A percentile compares a stretch with the other conserved stretches of the same genome.
phyloP scores from a whole-genome alignment of 805 yeast species.

The Sugiyamaella boreocaroliniensis region DNA sequence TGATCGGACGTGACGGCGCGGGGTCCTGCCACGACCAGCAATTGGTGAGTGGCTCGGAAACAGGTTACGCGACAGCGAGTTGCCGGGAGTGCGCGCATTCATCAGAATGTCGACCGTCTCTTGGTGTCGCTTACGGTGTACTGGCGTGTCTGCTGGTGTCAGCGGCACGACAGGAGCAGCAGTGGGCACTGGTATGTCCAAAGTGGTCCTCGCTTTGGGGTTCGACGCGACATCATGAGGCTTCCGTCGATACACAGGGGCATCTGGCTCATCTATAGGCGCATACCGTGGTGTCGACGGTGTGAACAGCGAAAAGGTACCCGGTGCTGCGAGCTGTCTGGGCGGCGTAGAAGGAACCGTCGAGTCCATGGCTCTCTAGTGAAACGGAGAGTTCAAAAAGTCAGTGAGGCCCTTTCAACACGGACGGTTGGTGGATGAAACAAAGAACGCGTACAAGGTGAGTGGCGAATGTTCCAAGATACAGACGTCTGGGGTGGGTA shows the following conservation, averaged over 20 bases:
- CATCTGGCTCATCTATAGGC: conserved; percentile 23
- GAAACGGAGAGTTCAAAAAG: background rate
- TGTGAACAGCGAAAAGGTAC: conserved; percentile 12
- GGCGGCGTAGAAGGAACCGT: conserved; percentile 16
- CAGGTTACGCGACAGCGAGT: conserved; percentile 17
- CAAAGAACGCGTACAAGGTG: background rate
- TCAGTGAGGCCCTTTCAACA: too few relatives aligned
- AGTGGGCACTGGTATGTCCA: background rate
- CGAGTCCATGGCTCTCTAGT: background rate
- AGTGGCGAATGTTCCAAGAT: background rate
- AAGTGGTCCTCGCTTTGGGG: background rate
- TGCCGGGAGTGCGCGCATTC: conserved; percentile 2
- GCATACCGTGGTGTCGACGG: conserved; percentile 22
- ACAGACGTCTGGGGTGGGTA: background rate
- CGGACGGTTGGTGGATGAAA: too few relatives aligned
- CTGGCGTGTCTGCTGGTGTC: conserved; percentile 25
- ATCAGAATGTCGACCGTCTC: background rate
- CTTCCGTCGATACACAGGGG: conserved; percentile 4
- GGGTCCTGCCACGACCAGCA: conserved; percentile 23
- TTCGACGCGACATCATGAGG: background rate
- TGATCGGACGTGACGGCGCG: background rate
- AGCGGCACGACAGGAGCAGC: conserved; percentile 9
- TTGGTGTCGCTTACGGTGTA: conserved; percentile 10
- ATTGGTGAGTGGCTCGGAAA: conserved; percentile 20
- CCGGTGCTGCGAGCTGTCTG: conserved; percentile 1